Evolutionary conservation across 768 basidiomycete genomes (phyloP), one percentile per base, ranked within the genome.

Genomic region (Lactarius hengduanensis): DNA sequence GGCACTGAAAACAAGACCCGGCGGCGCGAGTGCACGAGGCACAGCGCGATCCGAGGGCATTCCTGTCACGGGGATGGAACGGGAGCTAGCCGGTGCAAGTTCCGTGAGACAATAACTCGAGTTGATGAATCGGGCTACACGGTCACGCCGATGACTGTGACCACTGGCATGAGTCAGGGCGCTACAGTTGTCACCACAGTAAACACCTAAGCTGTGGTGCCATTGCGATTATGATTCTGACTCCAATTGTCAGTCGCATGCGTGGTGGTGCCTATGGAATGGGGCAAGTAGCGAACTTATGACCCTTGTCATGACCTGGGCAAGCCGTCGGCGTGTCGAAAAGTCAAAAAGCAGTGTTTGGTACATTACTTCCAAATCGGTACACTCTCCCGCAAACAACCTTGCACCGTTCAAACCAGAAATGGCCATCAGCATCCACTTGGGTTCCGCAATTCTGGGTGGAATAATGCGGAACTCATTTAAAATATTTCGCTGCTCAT

Each of bases 41-140:
- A 55, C 22, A 55, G 40, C 58, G 32, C 28, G 28, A 16, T 18
- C 36, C 32, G 26, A 57, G 45, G 20, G 15, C 34, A 28, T 59
- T 41, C 38, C 11, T 40, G 38, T 38, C 15, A 16, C 57, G 50
- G 38, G 26, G 30, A 56, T 26, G 11, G 16, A 22, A 36, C 20
- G 18, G 56, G 16, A 57, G 26, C 20, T n/a, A 4, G 20, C 34
- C 30, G 11, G 34, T 30, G 36, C 61, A 53, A 66, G 65, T 13
- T 66, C 65, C 65, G 56, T 56, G 22, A 45, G n/a, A 65, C 47
- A 50, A 61, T 41, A 50, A 57, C 41, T 34, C 26, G 26, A 54
- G 22, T 22, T 13, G 50, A 63, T 47, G 66, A 62, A 61, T 57
- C 61, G 62, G 30, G 57, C 20, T 43, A 59, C 15, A n/a, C n/a